These are phyloP conservation scores for Saturnispora silvae DNA, from an alignment of 805 yeast genomes.

Conservation along the genomic window DNA sequence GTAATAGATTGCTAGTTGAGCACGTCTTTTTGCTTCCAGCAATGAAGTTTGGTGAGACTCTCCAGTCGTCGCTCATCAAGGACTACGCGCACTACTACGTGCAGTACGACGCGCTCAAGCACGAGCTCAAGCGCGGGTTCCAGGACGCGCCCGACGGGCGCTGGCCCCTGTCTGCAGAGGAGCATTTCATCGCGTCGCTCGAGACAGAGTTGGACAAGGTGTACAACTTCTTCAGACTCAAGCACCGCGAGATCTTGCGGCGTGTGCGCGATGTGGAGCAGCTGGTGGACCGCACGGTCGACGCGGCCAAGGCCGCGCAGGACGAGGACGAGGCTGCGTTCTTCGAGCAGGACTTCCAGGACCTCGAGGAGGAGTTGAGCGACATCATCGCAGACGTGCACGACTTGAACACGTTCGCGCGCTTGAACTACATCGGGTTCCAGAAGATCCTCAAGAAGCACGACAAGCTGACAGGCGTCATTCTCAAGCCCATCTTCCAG, in stretches of 20 bases:
- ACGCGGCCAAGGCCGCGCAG: slow-evolving; percentile 31
- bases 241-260: slow-evolving; percentile 74
- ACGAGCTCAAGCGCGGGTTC: slow-evolving; percentile 61
- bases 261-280: slow-evolving; percentile 75
- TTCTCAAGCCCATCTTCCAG: slow-evolving; percentile 83
- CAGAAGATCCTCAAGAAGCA: slow-evolving; percentile 95
- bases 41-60: slow-evolving; percentile 95
- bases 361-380: slow-evolving; percentile 62
- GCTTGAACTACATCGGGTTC: slow-evolving; percentile 93
- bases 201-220: slow-evolving; percentile 90
- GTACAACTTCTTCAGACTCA: slow-evolving; percentile 80
- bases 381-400: slow-evolving; percentile 96
- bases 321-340: slow-evolving; percentile 24
- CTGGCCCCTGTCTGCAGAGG: slow-evolving; percentile 78
- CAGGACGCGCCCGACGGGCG: slow-evolving; percentile 38
- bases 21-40: neutral
- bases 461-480: slow-evolving; percentile 77
- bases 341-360: slow-evolving; percentile 58
- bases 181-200: slow-evolving; percentile 60
- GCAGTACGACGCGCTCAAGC: slow-evolving; percentile 83
- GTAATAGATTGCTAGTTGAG: too few relatives aligned
- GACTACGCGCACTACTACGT: slow-evolving; percentile 88
- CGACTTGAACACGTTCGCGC: slow-evolving; percentile 87
- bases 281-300: slow-evolving; percentile 50
- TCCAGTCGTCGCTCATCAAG: slow-evolving; percentile 78